phyloP scores from a whole-genome alignment of 352 stramenopile species.

The Achlya hypogyna region DNA sequence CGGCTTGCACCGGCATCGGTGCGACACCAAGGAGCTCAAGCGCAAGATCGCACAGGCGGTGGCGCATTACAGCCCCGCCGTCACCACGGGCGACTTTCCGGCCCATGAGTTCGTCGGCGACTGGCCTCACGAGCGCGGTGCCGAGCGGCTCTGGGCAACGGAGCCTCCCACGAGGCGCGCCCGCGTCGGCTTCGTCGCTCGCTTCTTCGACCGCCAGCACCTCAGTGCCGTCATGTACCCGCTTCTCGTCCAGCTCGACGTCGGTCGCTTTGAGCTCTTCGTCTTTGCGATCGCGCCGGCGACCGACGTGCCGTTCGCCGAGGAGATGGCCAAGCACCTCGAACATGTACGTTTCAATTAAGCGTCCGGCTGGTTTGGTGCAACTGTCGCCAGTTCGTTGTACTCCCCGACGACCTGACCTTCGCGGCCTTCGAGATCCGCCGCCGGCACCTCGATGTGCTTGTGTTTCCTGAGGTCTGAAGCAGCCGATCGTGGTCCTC shows the following conservation, averaged over 20 bases:
- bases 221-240: constrained; percentile 55
- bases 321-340: constrained; percentile 33
- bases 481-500: not conserved
- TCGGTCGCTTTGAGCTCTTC: constrained; percentile 55
- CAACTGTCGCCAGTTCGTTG: constrained; percentile 31
- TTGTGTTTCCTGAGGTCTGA: constrained; percentile 63
- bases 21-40: too few species aligned
- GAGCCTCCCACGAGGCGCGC: constrained; percentile 23
- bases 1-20: too few species aligned
- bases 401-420: constrained; percentile 39
- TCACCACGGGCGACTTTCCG: too few species aligned
- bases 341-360: constrained; percentile 27
- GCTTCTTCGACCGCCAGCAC: constrained; percentile 41
- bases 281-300: constrained; percentile 54
- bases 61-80: not conserved
- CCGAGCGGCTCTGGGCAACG: not conserved
- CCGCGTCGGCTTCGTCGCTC: constrained; percentile 57
- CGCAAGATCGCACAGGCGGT: not conserved
- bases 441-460: constrained; percentile 41
- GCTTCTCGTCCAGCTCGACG: constrained; percentile 45
- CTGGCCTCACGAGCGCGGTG: not conserved
- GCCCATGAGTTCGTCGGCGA: too few species aligned
- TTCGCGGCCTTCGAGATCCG: constrained; percentile 40
- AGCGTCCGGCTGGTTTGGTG: not conserved
- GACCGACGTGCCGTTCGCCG: constrained; percentile 38